phyloP scores from a whole-genome alignment of 805 yeast species.

The Babjeviella inositovora region DNA sequence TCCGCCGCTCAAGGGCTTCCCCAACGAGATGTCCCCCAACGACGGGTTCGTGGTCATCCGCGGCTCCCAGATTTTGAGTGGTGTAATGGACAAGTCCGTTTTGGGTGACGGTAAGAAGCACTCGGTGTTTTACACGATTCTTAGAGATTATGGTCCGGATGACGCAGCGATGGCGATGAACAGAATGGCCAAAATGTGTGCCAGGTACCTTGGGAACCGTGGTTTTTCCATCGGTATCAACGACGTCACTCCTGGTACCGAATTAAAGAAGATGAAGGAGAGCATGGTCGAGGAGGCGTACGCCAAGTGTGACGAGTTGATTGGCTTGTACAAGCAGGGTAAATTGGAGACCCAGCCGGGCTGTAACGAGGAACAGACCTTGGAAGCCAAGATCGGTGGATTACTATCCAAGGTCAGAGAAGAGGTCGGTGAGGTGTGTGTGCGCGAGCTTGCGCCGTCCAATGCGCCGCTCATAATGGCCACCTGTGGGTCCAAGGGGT shows the following conservation, averaged over 20 bases:
- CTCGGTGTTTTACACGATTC: constrained; percentile 86
- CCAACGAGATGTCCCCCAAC: constrained; percentile 93
- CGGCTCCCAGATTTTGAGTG: constrained; percentile 78
- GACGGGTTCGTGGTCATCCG: constrained; percentile 89
- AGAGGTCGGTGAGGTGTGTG: constrained; percentile 97
- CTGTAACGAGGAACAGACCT: constrained; percentile 94
- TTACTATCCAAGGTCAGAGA: constrained; percentile 92
- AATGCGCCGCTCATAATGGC: constrained; percentile 99
- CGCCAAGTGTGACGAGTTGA: constrained; percentile 79
- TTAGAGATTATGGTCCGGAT: constrained; percentile 92
- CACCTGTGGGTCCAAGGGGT: constrained; percentile 97
- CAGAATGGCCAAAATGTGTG: constrained; percentile 98
- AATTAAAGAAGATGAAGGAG: constrained; percentile 67
- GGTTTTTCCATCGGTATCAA: constrained; percentile 96
- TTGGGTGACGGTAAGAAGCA: constrained; percentile 97
- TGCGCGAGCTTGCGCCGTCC: constrained; percentile 71
- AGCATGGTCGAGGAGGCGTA: constrained; percentile 83
- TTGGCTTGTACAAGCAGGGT: constrained; percentile 63
- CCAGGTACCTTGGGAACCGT: constrained; percentile 83
- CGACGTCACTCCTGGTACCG: constrained; percentile 88
- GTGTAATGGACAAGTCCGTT: constrained; percentile 93
- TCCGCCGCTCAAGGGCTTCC: constrained; percentile 58
- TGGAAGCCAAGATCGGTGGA: constrained; percentile 97
- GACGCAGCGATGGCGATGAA: constrained; percentile 96
- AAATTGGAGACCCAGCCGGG: constrained; percentile 97